Conservation (phyloP, 768 basidiomycete genomes). For the Kwoniella sp. region DNA sequence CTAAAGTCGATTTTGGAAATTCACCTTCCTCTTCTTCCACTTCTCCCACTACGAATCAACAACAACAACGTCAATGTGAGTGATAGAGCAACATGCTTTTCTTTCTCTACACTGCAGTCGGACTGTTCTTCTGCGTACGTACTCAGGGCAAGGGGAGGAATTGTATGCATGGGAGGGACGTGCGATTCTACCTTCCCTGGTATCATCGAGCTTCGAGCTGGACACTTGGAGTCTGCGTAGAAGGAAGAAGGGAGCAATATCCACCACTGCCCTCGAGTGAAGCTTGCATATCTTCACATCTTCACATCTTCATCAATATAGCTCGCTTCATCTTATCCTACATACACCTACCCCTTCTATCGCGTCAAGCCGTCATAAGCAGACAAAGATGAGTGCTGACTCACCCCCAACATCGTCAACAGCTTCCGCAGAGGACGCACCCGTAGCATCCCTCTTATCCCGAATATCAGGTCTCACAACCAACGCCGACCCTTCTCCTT, state of each 20-base stretch:
- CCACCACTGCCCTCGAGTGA: too few relatives aligned
- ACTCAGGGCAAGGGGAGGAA: not conserved
- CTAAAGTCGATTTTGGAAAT: conserved; percentile 17
- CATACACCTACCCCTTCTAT: too few relatives aligned
- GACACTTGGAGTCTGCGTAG: too few relatives aligned
- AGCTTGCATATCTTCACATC: too few relatives aligned
- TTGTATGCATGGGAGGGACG: conserved; percentile 1
- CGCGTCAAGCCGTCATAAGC: too few relatives aligned
- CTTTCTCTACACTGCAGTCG: too few relatives aligned
- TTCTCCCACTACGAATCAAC: conserved; percentile 1
- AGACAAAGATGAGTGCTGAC: conserved; percentile 1
- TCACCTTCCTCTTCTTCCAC: conserved; percentile 17
- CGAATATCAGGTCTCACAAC: conserved; percentile 42
- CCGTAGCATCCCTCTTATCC: conserved; percentile 40
- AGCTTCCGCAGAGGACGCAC: conserved; percentile 29
- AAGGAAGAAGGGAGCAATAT: too few relatives aligned
- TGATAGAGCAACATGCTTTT: too few relatives aligned
- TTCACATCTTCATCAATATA: too few relatives aligned
- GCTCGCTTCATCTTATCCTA: too few relatives aligned
- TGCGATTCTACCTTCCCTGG: not conserved
- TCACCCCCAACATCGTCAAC: not conserved
- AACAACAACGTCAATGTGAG: conserved; percentile 21
- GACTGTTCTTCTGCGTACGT: not conserved
- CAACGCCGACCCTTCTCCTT: conserved; percentile 8
- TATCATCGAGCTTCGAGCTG: too few relatives aligned